Evolutionary conservation across 225 moss, liverwort and hornwort genomes (phyloP).

Genomic region (Pseudisothecium myosuroides): DNA sequence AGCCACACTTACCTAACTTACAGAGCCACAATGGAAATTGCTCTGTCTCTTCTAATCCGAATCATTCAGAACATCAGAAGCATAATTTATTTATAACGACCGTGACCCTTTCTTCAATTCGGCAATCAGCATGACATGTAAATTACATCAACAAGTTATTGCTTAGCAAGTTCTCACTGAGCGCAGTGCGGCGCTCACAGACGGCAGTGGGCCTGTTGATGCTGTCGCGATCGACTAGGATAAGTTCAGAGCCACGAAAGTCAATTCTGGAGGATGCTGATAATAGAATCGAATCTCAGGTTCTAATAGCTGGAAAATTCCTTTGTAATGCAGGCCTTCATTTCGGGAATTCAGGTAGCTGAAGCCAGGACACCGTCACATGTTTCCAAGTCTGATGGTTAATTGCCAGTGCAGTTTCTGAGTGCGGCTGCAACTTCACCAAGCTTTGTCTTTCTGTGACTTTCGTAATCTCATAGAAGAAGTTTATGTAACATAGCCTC

Average conservation of each 20-base stretch:
- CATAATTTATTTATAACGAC: too few relatives aligned
- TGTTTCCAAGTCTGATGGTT: not conserved
- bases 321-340: not conserved
- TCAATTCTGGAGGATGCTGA: not conserved
- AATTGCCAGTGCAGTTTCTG: not conserved
- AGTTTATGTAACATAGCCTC: not conserved
- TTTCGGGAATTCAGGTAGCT: not conserved
- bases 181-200: not conserved
- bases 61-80: not conserved
- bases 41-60: not conserved
- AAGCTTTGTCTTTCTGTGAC: not conserved
- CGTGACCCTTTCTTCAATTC: not conserved
- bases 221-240: too few relatives aligned
- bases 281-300: too few relatives aligned
- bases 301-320: not conserved
- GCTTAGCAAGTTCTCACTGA: not conserved
- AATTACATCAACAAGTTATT: not conserved
- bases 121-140: not conserved
- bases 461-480: not conserved
- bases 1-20: not conserved
- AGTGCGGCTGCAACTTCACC: not conserved
- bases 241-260: not conserved
- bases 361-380: not conserved
- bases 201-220: not conserved
- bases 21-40: not conserved